Conservation (phyloP, 257 asterid genomes). For the Lavandula angustifolia region DNA sequence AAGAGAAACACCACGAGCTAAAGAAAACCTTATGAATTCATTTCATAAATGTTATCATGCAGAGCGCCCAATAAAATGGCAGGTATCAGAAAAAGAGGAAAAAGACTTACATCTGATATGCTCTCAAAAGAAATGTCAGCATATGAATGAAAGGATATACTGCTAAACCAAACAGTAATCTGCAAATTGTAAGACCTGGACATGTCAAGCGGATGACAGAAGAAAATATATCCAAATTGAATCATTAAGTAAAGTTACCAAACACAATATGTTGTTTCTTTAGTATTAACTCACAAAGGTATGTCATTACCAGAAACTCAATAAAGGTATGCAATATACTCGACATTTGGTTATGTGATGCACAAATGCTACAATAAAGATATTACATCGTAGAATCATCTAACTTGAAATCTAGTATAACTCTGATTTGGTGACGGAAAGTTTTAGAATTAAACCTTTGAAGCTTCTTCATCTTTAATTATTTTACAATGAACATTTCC, state of each 20-base stretch:
- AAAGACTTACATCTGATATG: slow-evolving; percentile 72
- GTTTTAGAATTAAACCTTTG: neutral
- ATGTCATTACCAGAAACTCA: neutral
- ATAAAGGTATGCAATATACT: neutral
- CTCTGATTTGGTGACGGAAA: neutral
- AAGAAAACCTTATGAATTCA: slow-evolving; percentile 17
- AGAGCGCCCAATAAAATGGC: slow-evolving; percentile 14
- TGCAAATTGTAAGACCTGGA: slow-evolving; percentile 45
- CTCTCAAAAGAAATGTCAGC: slow-evolving; percentile 84
- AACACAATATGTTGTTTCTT: neutral
- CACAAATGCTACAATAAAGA: no score
- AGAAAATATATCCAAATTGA: neutral
- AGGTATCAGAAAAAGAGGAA: slow-evolving; percentile 10
- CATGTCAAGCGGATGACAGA: slow-evolving; percentile 25
- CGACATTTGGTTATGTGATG: no score
- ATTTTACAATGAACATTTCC: no score
- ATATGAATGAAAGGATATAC: slow-evolving; percentile 75
- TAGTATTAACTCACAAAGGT: neutral
- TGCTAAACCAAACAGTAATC: slow-evolving; percentile 85
- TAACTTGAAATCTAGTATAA: neutral
- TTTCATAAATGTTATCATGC: slow-evolving; percentile 10
- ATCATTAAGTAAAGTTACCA: neutral
- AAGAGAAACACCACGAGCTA: slow-evolving; percentile 22
- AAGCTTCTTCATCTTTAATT: neutral
- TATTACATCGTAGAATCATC: neutral